Conservation (phyloP, 2,329 filamentous ascomycete species). For the Ophiostoma ips region DNA sequence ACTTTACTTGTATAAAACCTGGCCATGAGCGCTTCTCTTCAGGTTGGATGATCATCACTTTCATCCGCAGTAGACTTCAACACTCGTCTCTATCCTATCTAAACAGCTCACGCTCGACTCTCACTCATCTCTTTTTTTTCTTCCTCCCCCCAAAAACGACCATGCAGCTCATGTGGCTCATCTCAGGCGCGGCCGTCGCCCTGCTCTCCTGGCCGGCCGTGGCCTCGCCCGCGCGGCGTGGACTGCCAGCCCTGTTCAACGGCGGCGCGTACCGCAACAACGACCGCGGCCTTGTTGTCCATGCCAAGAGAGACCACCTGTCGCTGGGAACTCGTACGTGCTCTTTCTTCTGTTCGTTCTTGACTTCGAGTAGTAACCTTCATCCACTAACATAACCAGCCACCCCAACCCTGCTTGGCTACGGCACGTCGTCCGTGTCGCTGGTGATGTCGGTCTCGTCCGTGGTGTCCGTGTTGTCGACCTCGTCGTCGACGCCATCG, state of each 20-base stretch:
- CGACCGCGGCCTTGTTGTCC: neutral
- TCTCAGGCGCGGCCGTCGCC: neutral
- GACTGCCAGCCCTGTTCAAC: neutral
- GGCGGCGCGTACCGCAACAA: neutral
- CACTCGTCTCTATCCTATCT: neutral
- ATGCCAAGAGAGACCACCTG: neutral
- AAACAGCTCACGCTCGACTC: neutral
- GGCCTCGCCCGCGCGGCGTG: constrained; percentile 3
- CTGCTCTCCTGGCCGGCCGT: neutral
- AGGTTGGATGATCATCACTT: neutral
- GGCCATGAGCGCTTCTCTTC: neutral
- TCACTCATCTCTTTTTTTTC: neutral
- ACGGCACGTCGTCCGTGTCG: neutral
- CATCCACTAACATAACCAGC: neutral
- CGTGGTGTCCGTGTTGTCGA: neutral
- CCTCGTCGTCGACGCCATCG: neutral
- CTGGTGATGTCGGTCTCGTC: neutral
- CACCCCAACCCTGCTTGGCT: neutral
- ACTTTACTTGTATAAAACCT: too few relatives aligned
- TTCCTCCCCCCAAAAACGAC: neutral
- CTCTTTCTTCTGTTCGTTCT: too few relatives aligned
- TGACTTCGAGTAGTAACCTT: too few relatives aligned
- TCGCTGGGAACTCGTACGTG: too few relatives aligned
- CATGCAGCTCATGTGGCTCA: constrained; percentile 3
- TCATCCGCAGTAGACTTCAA: too few relatives aligned